Conservation (phyloP, 2,329 filamentous ascomycete genomes). For the Zymoseptoria pseudotritici region DNA sequence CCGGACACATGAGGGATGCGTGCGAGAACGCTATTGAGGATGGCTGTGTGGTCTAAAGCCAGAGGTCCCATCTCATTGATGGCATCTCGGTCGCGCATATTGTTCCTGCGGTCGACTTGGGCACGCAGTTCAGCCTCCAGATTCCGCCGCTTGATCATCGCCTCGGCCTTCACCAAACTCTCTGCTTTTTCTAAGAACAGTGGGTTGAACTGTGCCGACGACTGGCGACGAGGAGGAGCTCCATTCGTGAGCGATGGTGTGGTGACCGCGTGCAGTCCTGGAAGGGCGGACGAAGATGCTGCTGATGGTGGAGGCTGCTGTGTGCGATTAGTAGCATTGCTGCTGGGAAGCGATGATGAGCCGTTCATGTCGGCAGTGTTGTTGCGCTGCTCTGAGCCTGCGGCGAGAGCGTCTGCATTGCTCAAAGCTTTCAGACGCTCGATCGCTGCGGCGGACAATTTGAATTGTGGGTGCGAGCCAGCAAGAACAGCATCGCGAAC, state of each 20-base stretch:
- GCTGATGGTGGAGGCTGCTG: slow-evolving; percentile 12
- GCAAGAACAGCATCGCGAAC: slow-evolving; percentile 75
- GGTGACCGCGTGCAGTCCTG: slow-evolving; percentile 16
- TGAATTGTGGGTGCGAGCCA: slow-evolving; percentile 61
- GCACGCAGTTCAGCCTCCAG: slow-evolving; percentile 72
- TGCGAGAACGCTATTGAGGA: slow-evolving; percentile 56
- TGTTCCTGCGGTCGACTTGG: slow-evolving; percentile 56
- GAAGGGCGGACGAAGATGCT: slow-evolving; percentile 12
- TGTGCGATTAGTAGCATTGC: slow-evolving; percentile 14
- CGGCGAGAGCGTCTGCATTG: slow-evolving; percentile 4
- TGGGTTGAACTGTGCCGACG: slow-evolving; percentile 59
- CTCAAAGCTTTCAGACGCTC: slow-evolving; percentile 27
- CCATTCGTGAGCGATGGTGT: slow-evolving; percentile 4
- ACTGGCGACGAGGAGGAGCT: slow-evolving; percentile 12
- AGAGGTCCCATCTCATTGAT: slow-evolving; percentile 39
- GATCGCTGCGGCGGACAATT: slow-evolving; percentile 48
- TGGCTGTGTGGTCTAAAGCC: slow-evolving; percentile 36
- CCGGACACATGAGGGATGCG: slow-evolving; percentile 60
- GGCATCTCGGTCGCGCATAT: slow-evolving; percentile 42
- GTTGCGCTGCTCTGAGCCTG: slow-evolving; percentile 1
- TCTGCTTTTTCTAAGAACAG: slow-evolving; percentile 81
- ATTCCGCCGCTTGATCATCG: slow-evolving; percentile 70
- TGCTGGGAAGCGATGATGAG: slow-evolving; percentile 4
- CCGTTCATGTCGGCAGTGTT: slow-evolving; percentile 11
- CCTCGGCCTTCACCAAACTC: slow-evolving; percentile 72